These are phyloP conservation scores for Strigomonas culicis DNA, from an alignment of 208 protist species.

Conservation along the genomic window DNA sequence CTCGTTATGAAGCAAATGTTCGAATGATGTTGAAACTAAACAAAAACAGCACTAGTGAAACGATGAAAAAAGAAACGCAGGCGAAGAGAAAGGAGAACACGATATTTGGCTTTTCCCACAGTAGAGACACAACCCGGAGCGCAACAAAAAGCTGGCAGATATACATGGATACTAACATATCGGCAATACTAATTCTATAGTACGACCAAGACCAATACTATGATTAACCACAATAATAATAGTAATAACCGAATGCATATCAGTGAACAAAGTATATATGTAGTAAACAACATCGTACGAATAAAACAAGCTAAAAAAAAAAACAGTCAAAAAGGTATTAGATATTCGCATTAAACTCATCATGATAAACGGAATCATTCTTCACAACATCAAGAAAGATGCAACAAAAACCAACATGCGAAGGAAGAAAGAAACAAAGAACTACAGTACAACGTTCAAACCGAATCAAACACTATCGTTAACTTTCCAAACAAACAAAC, in stretches of 20 bases:
- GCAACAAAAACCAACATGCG: constrained; percentile 13
- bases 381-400: constrained; percentile 16
- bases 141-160: no score
- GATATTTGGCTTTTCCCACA: no score
- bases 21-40: not conserved
- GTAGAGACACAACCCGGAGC: no score
- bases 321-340: constrained; percentile 11
- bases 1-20: no score
- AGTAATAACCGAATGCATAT: constrained; percentile 13
- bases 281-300: not conserved
- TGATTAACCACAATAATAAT: not conserved
- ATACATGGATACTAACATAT: no score
- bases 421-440: constrained; percentile 11
- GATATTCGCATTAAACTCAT: constrained; percentile 1
- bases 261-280: not conserved
- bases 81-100: no score
- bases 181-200: not conserved
- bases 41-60: no score
- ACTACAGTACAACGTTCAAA: not conserved
- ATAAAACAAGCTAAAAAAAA: constrained; percentile 14
- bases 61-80: no score
- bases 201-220: not conserved
- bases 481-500: constrained; percentile 9
- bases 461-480: no score
- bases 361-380: not conserved